Evolutionary conservation across 495 filamentous ascomycete species (phyloP).

Genomic region (Bathelium albidoporum): DNA sequence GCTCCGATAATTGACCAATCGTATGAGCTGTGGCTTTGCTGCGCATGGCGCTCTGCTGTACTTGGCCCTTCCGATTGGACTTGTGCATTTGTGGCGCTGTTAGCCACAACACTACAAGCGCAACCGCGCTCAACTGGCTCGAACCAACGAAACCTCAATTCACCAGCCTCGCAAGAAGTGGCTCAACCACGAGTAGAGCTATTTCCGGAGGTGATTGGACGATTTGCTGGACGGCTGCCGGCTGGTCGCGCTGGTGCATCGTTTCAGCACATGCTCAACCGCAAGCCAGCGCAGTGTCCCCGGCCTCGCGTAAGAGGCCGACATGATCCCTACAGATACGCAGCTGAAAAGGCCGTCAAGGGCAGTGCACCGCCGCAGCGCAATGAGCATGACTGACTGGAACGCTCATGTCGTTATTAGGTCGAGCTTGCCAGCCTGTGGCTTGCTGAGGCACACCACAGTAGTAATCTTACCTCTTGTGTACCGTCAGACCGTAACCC

Average conservation of each 20-base stretch:
- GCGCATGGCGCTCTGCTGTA: not conserved
- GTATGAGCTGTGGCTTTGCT: not conserved
- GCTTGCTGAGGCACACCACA: not conserved
- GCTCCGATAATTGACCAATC: not conserved
- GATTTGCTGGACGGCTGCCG: not conserved
- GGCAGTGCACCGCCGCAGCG: not conserved
- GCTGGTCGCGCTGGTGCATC: not conserved
- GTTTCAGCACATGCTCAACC: not conserved
- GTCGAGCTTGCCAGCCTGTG: not conserved
- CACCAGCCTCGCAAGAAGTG: not conserved
- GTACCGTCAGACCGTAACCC: constrained; percentile 1
- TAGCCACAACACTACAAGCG: not conserved
- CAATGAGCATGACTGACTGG: not conserved
- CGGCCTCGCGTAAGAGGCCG: not conserved
- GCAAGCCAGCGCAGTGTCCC: not conserved
- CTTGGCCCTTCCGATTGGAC: not conserved
- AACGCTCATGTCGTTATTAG: not conserved
- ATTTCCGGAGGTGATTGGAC: not conserved
- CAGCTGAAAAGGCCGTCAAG: not conserved
- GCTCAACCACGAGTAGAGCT: not conserved
- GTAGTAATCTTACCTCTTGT: not conserved
- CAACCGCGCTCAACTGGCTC: not conserved
- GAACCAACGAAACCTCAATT: not conserved
- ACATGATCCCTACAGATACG: not conserved
- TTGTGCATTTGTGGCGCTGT: not conserved